Percentiles rank a stretch among this genome's conserved stretches.
Evolutionary conservation across 78 protist genomes (phyloP).

Genomic region (Guillardia theta): DNA sequence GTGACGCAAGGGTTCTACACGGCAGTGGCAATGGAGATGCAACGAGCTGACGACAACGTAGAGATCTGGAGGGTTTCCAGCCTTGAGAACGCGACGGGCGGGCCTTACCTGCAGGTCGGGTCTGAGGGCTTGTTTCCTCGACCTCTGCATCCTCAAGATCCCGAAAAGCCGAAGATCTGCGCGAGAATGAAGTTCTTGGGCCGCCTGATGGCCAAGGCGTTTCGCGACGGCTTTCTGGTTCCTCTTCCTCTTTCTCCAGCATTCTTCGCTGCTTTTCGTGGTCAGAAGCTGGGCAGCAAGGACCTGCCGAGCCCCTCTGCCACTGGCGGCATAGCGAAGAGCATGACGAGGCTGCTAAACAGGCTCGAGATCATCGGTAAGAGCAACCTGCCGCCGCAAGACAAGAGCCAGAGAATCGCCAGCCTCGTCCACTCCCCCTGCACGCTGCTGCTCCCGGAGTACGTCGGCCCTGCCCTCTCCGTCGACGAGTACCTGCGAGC

Average conservation of each 20-base stretch:
- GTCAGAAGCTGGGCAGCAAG: background rate
- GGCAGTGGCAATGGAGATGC: background rate
- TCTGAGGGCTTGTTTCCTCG: background rate
- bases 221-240: background rate
- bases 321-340: background rate
- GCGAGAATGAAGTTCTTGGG: background rate
- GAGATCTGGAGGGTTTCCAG: too few relatives aligned
- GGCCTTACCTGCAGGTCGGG: background rate
- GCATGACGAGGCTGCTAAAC: background rate
- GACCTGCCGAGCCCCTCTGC: background rate
- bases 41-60: background rate
- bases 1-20: conserved; percentile 28
- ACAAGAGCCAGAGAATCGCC: background rate
- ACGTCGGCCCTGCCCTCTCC: background rate
- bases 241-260: background rate
- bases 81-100: too few relatives aligned
- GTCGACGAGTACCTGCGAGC: background rate
- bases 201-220: conserved; percentile 11
- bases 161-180: background rate
- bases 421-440: background rate
- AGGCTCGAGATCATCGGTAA: background rate
- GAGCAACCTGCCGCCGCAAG: too few relatives aligned
- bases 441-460: background rate
- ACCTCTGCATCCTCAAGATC: background rate
- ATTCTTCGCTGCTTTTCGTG: background rate